A percentile compares a stretch with the other conserved stretches of the same genome.
phyloP scores from a whole-genome alignment of 495 filamentous ascomycete species.

The Penicillium turbatum region DNA sequence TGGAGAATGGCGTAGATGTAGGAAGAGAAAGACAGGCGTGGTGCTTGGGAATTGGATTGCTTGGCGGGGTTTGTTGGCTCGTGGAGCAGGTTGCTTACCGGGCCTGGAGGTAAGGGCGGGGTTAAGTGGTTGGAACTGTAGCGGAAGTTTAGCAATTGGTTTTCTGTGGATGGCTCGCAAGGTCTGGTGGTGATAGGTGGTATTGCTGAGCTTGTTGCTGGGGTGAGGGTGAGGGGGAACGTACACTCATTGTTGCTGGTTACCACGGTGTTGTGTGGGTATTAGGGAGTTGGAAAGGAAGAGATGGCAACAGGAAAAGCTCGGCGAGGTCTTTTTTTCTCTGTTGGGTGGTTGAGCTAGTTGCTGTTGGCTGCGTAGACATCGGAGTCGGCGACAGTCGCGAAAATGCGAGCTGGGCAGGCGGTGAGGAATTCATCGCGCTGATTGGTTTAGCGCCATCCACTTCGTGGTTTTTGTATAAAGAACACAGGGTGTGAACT shows the following conservation, averaged over 20 bases:
- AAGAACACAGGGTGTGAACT: background rate
- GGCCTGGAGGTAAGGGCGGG: constrained; percentile 81
- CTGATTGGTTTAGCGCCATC: background rate
- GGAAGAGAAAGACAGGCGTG: background rate
- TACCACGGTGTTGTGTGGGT: background rate
- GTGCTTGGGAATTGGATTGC: background rate
- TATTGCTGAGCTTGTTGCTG: constrained; percentile 13
- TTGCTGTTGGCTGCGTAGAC: constrained; percentile 14
- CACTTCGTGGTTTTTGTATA: background rate
- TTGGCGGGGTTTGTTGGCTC: constrained; percentile 1
- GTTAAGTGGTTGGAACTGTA: constrained; percentile 79
- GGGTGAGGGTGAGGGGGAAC: constrained; percentile 16
- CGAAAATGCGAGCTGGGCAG: constrained; percentile 39
- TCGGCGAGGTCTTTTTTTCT: constrained; percentile 10
- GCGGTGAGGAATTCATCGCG: constrained; percentile 1
- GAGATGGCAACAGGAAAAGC: constrained; percentile 5
- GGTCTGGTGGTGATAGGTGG: background rate
- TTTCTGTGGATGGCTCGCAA: background rate
- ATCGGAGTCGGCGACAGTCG: constrained; percentile 18
- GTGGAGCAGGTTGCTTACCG: constrained; percentile 52
- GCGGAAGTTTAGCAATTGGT: constrained; percentile 11
- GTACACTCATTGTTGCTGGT: constrained; percentile 38
- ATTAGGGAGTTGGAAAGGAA: background rate
- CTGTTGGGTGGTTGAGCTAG: constrained; percentile 11
- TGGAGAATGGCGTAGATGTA: background rate